A percentile compares a stretch with the other conserved stretches of the same genome.
These are phyloP conservation scores for Phytophthora ohioensis DNA, from an alignment of 352 stramenopile genomes.

Conservation along the genomic window DNA sequence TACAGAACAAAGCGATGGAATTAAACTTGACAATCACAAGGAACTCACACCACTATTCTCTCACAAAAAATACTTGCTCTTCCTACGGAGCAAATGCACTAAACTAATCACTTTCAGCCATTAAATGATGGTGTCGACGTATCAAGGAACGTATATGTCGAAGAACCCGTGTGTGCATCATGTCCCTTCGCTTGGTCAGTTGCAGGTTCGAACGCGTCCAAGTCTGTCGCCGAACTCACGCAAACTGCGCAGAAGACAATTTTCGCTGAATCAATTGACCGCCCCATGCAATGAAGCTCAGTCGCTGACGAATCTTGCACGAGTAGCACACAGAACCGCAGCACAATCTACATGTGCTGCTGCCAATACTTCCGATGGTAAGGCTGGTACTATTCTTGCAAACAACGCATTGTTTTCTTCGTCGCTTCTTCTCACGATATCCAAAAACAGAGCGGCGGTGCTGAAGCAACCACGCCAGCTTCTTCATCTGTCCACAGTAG, in stretches of 20 bases:
- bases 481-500: conserved; percentile 57
- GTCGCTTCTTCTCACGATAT: neutral
- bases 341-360: conserved; percentile 35
- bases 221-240: conserved; percentile 37
- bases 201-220: conserved; percentile 29
- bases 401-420: conserved; percentile 15
- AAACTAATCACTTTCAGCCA: neutral
- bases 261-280: conserved; percentile 35
- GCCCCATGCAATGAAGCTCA: conserved; percentile 43
- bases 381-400: conserved; percentile 34
- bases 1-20: too few relatives aligned
- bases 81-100: neutral
- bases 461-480: conserved; percentile 50
- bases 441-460: conserved; percentile 7
- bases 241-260: conserved; percentile 44
- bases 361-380: conserved; percentile 25
- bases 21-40: too few relatives aligned
- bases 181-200: conserved; percentile 22
- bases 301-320: conserved; percentile 40
- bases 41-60: too few relatives aligned
- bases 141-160: conserved; percentile 11
- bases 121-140: conserved; percentile 9
- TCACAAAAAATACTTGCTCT: neutral
- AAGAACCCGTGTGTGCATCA: conserved; percentile 17
- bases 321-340: conserved; percentile 37